Base-by-base conservation (phyloP, 2,329 filamentous ascomycete species). In the Grosmannia huntii region DNA sequence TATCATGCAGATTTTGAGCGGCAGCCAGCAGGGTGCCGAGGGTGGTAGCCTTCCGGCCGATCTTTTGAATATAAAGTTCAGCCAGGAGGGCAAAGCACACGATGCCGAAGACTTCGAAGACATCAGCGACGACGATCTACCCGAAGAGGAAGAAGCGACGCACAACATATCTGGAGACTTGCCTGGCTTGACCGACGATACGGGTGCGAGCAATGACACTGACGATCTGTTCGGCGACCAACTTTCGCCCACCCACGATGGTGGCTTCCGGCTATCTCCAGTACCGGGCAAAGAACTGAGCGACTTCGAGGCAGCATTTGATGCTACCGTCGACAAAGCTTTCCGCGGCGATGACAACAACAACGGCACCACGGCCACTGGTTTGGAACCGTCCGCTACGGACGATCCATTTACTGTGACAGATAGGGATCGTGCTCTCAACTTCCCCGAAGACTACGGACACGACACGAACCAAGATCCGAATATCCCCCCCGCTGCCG, bases 61-160 rank as follows among this genome's bases (percentile, higher is more conserved):
- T 55, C 67, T 82, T 60, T 72, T 77, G 33, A 67, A 64, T 53
- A 56, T 64, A 31, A 57, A 76, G 27, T 80, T 85, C 62, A 83
- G 85, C 63, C 77, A 83, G 63, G 76, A 77, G 7, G 87, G 90
- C 69, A 99, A 99, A 71, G 92, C 90, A 57, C 90, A 90, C 60
- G 89, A 97, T 72, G 94, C 94, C 48, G 75, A 94, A 62, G 94
- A 99, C 68, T 99, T 79, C 50, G 76, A 94, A 61, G 92, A 99
- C 68, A 97, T 81, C 65, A 91, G 97, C 62, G 92, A 97, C 68
- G 90, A 95, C 68, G 91, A 96, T 62, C 78, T 96, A 9, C 87
- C 90, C 12, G 89, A 94, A 7, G 89, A 94, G 62, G 85, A 89
- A 60, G 80, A 84, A 58, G 71, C 61, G 19, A 49, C 58, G 1